Base-by-base conservation (phyloP, 371 early-diverging fungal genomes). In the Saksenaea vasiformis region DNA sequence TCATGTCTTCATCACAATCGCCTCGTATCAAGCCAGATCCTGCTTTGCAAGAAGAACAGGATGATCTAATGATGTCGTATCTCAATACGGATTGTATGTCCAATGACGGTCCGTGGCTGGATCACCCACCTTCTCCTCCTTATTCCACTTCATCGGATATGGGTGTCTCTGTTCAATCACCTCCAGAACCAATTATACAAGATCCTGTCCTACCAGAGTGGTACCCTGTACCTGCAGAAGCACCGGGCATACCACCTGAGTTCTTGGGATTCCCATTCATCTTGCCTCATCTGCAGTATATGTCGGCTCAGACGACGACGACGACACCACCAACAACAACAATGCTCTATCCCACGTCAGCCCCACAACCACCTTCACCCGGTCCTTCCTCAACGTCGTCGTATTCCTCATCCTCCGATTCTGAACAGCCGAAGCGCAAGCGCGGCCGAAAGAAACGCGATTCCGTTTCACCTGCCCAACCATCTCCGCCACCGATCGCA, bases 51-150 rank as follows among this genome's bases (percentile, higher is more conserved):
- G 76, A 75, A 59, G 72, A 76, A 35, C 71, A 68, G 57, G 77
- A 76, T 14, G 77, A 76, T 39, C 26, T 76, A 10, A 27, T 76
- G 11, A 65, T 73, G 67, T 76, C 77, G 9, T 76, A 76, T 36
- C 55, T 76, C n/a, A 73, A 76, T 51, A 51, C 71, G 28, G 73
- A 76, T 53, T 76, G 62, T 41, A 36, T 76, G 51, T 61, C 71
- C 44, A 59, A 44, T 28, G 44, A 57, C 14, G 14, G 43, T 14
- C 43, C 43, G 5, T 41, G 43, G 43, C 43, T 17, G 19, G 43
- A 41, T 41, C 43, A 58, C 3, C 59, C 59, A 27, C 59, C 59
- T 24, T 58, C 59, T 9, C 41, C 59, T 38, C 59, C 59, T 24
- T 58, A 41, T 19, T 58, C 59, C n/a, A 41, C 59, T 5, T 58